These are phyloP conservation scores for Elsinoe arachidis DNA, from an alignment of 2,329 filamentous ascomycete genomes.

Conservation along the genomic window DNA sequence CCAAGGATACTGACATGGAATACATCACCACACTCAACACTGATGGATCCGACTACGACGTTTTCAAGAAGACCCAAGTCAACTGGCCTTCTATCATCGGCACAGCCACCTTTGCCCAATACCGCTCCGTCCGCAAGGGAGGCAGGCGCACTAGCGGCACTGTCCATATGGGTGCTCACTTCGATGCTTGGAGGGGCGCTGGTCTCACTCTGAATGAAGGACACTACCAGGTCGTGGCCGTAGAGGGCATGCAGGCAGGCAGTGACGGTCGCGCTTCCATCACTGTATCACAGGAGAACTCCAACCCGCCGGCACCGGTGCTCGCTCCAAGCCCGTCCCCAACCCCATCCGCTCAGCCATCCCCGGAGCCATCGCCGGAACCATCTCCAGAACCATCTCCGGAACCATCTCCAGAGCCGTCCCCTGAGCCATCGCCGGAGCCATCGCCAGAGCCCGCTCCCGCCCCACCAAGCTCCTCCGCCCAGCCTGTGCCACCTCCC, in stretches of 20 bases:
- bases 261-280: conserved; percentile 15
- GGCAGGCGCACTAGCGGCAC: conserved; percentile 25
- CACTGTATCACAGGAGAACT: neutral
- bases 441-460: neutral
- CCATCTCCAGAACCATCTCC: neutral
- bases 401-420: neutral
- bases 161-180: conserved; percentile 23
- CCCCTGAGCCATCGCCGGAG: neutral
- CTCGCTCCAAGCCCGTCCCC: neutral
- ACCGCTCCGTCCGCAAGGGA: conserved; percentile 33
- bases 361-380: neutral
- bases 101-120: conserved; percentile 36
- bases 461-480: neutral
- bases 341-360: neutral
- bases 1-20: conserved; percentile 26
- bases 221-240: conserved; percentile 24
- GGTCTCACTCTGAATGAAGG: conserved; percentile 23
- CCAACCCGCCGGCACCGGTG: neutral
- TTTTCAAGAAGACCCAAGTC: conserved; percentile 30
- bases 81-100: conserved; percentile 35
- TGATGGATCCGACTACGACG: conserved; percentile 32
- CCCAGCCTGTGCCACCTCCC: neutral
- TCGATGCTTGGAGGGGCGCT: conserved; percentile 21
- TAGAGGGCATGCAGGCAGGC: conserved; percentile 18
- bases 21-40: conserved; percentile 34